Conservation (phyloP, 306 rosid species). For the Dalbergia cultrata region DNA sequence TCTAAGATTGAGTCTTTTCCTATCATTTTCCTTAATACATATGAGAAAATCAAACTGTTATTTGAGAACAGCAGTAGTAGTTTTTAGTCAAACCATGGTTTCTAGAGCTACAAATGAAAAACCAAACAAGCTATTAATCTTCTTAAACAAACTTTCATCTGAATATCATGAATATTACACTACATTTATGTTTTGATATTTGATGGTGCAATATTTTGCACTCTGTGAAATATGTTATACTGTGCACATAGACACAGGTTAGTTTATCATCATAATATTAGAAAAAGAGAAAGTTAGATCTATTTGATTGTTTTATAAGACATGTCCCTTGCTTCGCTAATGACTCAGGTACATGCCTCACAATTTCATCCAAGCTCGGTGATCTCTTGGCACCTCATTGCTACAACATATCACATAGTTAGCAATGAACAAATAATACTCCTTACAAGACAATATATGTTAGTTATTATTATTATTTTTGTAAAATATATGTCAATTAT, state of each 20-base stretch:
- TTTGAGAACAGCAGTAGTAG: no score
- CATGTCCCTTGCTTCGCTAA: neutral
- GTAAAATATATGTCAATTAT: no score
- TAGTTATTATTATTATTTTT: no score
- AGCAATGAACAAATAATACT: neutral
- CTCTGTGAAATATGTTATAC: neutral
- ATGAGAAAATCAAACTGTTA: no score
- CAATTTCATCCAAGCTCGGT: neutral
- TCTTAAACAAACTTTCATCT: conserved; percentile 14
- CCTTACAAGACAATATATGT: conserved; percentile 9
- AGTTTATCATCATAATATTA: conserved; percentile 1
- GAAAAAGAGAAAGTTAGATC: neutral
- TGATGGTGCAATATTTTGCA: neutral
- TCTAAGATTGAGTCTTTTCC: no score
- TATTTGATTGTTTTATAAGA: neutral
- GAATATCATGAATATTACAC: conserved; percentile 11
- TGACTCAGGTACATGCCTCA: conserved; percentile 6
- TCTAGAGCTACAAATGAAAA: neutral
- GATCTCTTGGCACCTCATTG: conserved; percentile 15
- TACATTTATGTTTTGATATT: conserved; percentile 1
- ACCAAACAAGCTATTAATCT: neutral
- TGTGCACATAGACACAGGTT: neutral
- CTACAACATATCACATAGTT: neutral
- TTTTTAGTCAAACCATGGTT: neutral
- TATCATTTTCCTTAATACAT: no score